Conservation (phyloP, 805 yeast species). For the Teunomyces tritomae region DNA sequence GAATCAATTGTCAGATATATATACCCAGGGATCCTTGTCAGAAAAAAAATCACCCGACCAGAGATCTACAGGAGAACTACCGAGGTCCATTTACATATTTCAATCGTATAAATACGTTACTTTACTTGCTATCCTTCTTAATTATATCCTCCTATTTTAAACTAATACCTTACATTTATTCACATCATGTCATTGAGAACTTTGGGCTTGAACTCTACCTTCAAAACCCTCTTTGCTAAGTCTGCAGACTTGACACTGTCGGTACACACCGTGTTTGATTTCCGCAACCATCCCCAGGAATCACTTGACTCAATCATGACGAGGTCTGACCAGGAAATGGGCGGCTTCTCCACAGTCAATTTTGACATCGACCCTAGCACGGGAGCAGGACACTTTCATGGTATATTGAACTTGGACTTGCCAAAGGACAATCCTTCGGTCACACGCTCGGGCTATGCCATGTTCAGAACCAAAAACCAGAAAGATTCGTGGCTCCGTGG, state of each 20-base stretch:
- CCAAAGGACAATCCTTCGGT: slow-evolving; percentile 64
- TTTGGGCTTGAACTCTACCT: slow-evolving; percentile 36
- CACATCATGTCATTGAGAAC: slow-evolving; percentile 40
- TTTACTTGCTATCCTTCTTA: no score
- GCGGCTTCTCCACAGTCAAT: slow-evolving; percentile 71
- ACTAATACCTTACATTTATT: not conserved
- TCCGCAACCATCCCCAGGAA: slow-evolving; percentile 46
- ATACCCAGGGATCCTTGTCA: not conserved
- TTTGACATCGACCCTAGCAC: slow-evolving; percentile 39
- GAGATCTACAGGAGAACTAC: not conserved
- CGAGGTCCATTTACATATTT: not conserved
- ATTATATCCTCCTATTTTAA: no score
- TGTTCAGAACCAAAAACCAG: slow-evolving; percentile 77
- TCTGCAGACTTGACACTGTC: slow-evolving; percentile 27
- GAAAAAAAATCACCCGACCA: not conserved
- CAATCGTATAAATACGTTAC: no score
- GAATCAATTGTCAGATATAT: not conserved
- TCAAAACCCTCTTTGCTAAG: slow-evolving; percentile 35
- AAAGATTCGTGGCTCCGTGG: slow-evolving; percentile 50
- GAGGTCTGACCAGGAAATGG: slow-evolving; percentile 71
- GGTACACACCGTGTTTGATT: slow-evolving; percentile 52
- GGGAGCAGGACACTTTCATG: slow-evolving; percentile 44
- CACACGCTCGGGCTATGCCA: slow-evolving; percentile 70
- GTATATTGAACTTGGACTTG: slow-evolving; percentile 65
- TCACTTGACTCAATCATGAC: slow-evolving; percentile 49